Evolutionary conservation across 495 filamentous ascomycete genomes (phyloP), one percentile per base, ranked within the genome.

Genomic region (Hamigera avellanea): DNA sequence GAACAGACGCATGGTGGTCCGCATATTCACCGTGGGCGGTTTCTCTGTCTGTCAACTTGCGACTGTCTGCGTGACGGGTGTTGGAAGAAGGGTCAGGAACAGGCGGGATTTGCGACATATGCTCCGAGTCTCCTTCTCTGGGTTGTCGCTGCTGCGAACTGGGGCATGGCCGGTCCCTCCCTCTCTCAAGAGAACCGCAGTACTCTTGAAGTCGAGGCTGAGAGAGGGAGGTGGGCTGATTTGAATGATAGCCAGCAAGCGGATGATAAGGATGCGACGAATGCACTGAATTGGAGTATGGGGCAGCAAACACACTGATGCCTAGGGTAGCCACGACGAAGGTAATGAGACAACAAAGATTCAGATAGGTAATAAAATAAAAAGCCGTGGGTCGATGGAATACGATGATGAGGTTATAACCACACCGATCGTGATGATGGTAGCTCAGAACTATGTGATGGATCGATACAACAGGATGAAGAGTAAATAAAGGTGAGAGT

Each of bases 71-170:
- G 9, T 23, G 28, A 13, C 4, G 6, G n/a, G 5, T 44, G 19
- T 21, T 40, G 28, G 44, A 45, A 7, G 42, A 44, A 43, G 54
- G 23, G 44, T 47, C 59, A 43, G 59, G 46, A 35, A 50, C 50
- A 33, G 56, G 44, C 41, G 54, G 43, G 36, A 54, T 50, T 50
- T 64, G 58, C 61, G 69, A 71, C 69, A 73, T 72, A 48, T 61
- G 62, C 49, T 52, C 47, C 59, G 56, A 46, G 38, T 61, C 51
- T 52, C 47, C 46, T 39, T 50, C 33, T 35, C 36, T 33, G 26
- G 43, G 43, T 21, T 47, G 53, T 41, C 40, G 45, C 44, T 45
- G 45, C 45, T 46, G 46, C 37, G 42, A 37, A 27, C 50, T 54
- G 46, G 62, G 47, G 57, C 69, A 73, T 73, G 58, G 57, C 60